These are phyloP conservation scores for Talaromyces ruber DNA, from an alignment of 495 filamentous ascomycete genomes.

Conservation along the genomic window DNA sequence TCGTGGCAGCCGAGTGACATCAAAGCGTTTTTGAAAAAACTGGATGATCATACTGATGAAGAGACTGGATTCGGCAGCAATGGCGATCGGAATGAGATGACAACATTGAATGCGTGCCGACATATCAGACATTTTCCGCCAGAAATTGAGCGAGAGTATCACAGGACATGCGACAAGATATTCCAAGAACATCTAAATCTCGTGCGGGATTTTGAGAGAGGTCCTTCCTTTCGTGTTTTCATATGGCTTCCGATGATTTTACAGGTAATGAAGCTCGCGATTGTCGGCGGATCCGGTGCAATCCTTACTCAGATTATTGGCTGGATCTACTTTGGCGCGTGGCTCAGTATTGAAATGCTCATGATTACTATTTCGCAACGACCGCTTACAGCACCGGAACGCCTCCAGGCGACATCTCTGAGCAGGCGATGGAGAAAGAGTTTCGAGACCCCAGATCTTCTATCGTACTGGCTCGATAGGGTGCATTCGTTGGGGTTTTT, in stretches of 20 bases:
- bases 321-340: background rate
- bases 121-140: background rate
- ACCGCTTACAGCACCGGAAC: slow-evolving; percentile 1
- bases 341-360: background rate
- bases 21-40: background rate
- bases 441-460: background rate
- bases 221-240: background rate
- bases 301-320: background rate
- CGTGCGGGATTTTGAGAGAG: background rate
- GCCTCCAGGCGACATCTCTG: background rate
- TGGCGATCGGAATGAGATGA: background rate
- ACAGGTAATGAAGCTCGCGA: background rate
- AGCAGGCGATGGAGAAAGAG: background rate
- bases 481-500: background rate
- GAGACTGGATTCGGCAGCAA: background rate
- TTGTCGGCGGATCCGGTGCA: background rate
- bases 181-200: background rate
- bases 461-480: background rate
- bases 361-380: background rate
- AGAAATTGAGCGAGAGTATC: background rate
- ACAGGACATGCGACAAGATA: background rate
- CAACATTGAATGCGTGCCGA: background rate
- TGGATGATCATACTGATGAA: background rate
- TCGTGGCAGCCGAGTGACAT: background rate
- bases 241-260: background rate